Conservation (phyloP, 202 grass and related monocot genomes). For the Saccharum hybrid region DNA sequence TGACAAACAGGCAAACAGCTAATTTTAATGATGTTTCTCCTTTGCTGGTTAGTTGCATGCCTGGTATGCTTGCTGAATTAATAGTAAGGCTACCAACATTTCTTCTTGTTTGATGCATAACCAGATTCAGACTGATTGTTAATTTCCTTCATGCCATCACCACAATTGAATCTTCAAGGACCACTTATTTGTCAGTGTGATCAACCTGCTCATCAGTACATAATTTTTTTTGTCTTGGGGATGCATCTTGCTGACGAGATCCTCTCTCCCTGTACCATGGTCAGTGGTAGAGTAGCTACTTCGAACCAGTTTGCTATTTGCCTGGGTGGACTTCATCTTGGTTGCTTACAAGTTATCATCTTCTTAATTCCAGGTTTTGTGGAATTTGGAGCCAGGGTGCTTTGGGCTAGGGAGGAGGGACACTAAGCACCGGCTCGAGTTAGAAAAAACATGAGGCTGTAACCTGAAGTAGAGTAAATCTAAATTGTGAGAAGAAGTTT, state of each 20-base stretch:
- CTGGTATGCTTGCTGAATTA: background rate
- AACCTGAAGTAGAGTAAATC: constrained; percentile 1
- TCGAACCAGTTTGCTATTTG: background rate
- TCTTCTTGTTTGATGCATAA: constrained; percentile 26
- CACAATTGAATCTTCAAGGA: background rate
- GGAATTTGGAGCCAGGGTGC: background rate
- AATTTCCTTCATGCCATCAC: background rate
- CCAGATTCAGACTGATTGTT: constrained; percentile 6
- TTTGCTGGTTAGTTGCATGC: too few relatives aligned
- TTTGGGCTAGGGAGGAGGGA: background rate
- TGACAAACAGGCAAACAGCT: too few relatives aligned
- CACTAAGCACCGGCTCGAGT: background rate
- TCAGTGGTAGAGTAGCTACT: background rate
- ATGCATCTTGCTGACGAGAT: background rate
- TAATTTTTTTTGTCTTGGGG: background rate
- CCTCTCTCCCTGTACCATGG: background rate
- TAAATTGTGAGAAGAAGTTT: background rate
- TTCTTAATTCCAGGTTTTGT: background rate
- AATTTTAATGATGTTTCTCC: too few relatives aligned
- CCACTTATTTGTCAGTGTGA: background rate
- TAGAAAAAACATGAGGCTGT: background rate
- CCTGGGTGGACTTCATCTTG: background rate
- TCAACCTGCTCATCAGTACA: background rate
- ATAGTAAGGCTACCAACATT: background rate
- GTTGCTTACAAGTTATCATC: background rate